Evolutionary conservation across 495 filamentous ascomycete genomes (phyloP), one percentile per base, ranked within the genome.

Genomic region (Aspergillus ostianus): DNA sequence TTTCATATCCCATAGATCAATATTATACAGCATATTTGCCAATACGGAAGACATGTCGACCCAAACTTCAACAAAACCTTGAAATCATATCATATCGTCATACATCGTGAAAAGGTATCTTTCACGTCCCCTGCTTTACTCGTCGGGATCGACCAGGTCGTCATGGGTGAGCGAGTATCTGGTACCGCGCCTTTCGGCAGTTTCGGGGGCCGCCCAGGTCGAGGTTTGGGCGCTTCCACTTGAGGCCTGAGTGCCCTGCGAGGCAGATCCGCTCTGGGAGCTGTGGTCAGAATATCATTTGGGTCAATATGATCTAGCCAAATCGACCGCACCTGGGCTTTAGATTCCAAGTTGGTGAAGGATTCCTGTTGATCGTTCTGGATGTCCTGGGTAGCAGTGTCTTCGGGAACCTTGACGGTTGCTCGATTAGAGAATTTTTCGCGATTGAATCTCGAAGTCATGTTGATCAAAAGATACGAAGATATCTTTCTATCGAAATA

Each of bases 351-450:
- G 7, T 56, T 51, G 32, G 69, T 67, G 53, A 73, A 75, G 8
- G 69, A 68, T 29, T 68, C 71, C n/a, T 64, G 58, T 27, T 68
- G 64, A 45, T 76, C 74, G 41, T 73, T 69, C 53, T 80, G 75
- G n/a, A 78, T 81, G 6, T 80, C 82, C 64, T 83, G 83, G 2
- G 68, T 64, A 0, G 79, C 83, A 49, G 83, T 80, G 19, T 76
- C 75, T 21, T 73, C 72, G 47, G 47, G 47, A 18, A 87, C 83
- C 57, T 87, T 81, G 47, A 84, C 82, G 62, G 79, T 79, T 49
- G 83, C 73, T 59, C 81, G 81, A 72, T 87, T 87, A 73, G 83
- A 80, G 70, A 88, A 87, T 68, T 87, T 86, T 20, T 79, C 78
- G 47, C 83, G 83, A 63, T 88, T 89, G 36, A 70, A 71, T 64